Evolutionary conservation across 1,139 yeast species (phyloP).

Genomic region (Candida sp.): DNA sequence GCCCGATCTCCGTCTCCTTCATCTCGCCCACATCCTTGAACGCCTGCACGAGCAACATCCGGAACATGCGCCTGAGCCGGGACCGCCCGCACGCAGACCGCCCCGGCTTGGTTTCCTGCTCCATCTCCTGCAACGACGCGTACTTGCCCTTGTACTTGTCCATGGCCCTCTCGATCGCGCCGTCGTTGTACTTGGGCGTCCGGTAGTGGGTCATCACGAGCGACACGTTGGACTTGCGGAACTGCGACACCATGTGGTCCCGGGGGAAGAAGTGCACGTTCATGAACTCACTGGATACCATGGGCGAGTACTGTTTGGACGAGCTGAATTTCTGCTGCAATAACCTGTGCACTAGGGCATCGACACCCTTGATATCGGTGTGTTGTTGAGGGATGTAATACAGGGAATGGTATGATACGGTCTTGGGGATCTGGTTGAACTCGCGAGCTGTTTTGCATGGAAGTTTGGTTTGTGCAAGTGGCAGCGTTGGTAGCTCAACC

Average conservation of each 20-base stretch:
- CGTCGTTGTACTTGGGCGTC: slow-evolving; percentile 25
- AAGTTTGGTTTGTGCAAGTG: too few species aligned
- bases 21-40: slow-evolving; percentile 5
- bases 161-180: slow-evolving; percentile 23
- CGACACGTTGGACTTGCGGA: slow-evolving; percentile 45
- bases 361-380: slow-evolving; percentile 45
- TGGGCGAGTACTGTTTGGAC: slow-evolving; percentile 21
- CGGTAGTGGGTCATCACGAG: slow-evolving; percentile 26
- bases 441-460: neutral
- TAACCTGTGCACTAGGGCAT: slow-evolving; percentile 22
- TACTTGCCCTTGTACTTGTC: slow-evolving; percentile 33
- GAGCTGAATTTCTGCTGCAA: slow-evolving; percentile 14
- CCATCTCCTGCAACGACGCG: neutral
- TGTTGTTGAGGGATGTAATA: slow-evolving; percentile 26
- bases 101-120: slow-evolving; percentile 22
- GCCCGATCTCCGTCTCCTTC: slow-evolving; percentile 3
- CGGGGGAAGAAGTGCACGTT: slow-evolving; percentile 29
- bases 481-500: too few species aligned
- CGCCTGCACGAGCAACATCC: slow-evolving; percentile 11
- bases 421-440: neutral
- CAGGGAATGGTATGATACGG: slow-evolving; percentile 5
- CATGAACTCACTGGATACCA: slow-evolving; percentile 26
- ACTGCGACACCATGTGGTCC: slow-evolving; percentile 30
- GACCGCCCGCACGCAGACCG: slow-evolving; percentile 39
- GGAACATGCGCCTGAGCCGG: slow-evolving; percentile 25